Evolutionary conservation across 768 basidiomycete genomes (phyloP).

Genomic region (Tylopilus rubrobrunneus): DNA sequence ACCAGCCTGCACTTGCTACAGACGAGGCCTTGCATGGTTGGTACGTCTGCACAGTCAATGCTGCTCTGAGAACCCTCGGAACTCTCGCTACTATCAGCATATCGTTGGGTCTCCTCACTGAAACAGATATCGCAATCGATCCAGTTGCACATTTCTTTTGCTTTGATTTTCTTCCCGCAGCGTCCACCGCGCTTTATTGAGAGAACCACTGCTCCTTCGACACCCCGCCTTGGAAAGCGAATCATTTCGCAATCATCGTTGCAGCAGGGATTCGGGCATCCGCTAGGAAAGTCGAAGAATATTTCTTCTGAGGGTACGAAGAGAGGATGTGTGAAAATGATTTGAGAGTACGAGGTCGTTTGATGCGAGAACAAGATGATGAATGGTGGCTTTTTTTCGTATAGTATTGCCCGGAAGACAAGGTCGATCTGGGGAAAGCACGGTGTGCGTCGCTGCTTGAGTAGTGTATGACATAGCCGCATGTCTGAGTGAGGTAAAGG

Average conservation of each 20-base stretch:
- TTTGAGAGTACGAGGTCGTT: constrained; percentile 77
- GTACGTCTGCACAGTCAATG: constrained; percentile 30
- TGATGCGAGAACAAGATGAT: constrained; percentile 77
- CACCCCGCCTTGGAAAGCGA: constrained; percentile 65
- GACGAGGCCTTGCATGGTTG: constrained; percentile 46
- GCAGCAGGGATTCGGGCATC: constrained; percentile 76
- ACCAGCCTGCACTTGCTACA: constrained; percentile 79
- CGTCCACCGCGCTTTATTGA: constrained; percentile 56
- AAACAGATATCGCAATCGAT: constrained; percentile 69
- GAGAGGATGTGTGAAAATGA: constrained; percentile 68
- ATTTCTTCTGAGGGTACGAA: constrained; percentile 71
- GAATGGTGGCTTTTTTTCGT: constrained; percentile 75
- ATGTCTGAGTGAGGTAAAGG: constrained; percentile 41
- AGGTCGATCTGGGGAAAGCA: constrained; percentile 84
- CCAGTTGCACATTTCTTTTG: constrained; percentile 78
- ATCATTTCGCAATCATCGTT: constrained; percentile 82
- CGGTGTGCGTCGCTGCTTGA: constrained; percentile 66
- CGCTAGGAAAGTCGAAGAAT: constrained; percentile 75
- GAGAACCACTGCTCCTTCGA: constrained; percentile 58
- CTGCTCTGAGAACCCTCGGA: constrained; percentile 46
- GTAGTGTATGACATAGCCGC: constrained; percentile 62
- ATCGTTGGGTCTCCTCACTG: constrained; percentile 37
- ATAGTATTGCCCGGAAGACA: constrained; percentile 67
- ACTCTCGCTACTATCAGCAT: constrained; percentile 38
- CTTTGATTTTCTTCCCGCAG: constrained; percentile 45